A percentile compares a stretch with the other conserved stretches of the same genome.
Conservation (phyloP, 2,329 filamentous ascomycete genomes). For the Curvularia eragrostidis region DNA sequence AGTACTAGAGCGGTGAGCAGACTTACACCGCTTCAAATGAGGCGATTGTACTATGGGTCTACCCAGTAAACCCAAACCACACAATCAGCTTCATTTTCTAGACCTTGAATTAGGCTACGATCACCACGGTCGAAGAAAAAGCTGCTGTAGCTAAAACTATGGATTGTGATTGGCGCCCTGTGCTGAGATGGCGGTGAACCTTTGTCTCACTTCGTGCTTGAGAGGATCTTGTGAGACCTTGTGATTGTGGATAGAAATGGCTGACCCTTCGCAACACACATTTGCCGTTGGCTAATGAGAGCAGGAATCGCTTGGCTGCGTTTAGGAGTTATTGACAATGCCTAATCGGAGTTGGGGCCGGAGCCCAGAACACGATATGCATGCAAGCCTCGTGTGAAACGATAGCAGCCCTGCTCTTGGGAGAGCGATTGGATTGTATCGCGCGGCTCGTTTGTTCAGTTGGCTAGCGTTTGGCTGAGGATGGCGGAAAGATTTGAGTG, state of each 20-base stretch:
- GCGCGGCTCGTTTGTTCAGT: background rate
- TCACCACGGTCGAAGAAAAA: background rate
- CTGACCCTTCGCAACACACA: background rate
- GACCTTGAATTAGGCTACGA: background rate
- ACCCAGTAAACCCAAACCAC: background rate
- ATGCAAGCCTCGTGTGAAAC: background rate
- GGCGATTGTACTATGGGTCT: background rate
- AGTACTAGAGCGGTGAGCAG: background rate
- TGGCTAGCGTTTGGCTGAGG: background rate
- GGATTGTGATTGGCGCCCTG: too few species aligned
- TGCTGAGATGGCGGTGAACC: background rate
- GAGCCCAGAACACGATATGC: background rate
- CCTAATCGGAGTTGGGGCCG: background rate
- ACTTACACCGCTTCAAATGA: background rate
- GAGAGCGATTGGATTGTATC: background rate
- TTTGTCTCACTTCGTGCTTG: background rate
- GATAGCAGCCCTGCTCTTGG: background rate
- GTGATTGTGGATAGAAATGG: background rate
- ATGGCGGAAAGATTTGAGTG: background rate
- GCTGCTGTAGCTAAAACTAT: background rate
- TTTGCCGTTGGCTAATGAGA: background rate
- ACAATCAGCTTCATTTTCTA: constrained; percentile 1
- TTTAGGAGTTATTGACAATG: background rate
- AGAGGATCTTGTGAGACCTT: background rate
- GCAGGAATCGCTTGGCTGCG: background rate